Percentiles rank a stretch among this genome's conserved stretches.
Conservation (phyloP, 2,329 filamentous ascomycete genomes). For the Sordariomycetes sp. region DNA sequence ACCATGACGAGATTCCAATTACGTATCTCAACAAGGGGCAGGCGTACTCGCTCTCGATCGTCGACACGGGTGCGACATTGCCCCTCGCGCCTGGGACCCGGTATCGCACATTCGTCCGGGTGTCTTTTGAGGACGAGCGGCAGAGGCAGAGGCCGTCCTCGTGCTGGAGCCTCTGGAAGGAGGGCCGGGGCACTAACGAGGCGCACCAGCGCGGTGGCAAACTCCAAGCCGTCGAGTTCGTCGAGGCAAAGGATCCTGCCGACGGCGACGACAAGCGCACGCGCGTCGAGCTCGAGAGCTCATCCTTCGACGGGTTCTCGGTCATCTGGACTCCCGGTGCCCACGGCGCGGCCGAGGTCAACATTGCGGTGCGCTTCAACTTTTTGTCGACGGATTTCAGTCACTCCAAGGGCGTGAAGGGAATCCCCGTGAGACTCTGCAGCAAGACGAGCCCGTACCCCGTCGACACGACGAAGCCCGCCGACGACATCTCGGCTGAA, state of each 20-base stretch:
- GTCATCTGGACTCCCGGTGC: slow-evolving; percentile 73
- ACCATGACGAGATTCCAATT: slow-evolving; percentile 82
- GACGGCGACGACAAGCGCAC: slow-evolving; percentile 54
- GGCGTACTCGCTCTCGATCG: slow-evolving; percentile 74
- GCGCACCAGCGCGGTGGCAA: slow-evolving; percentile 88
- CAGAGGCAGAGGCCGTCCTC: slow-evolving; percentile 71
- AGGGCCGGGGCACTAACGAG: slow-evolving; percentile 89
- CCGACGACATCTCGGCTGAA: slow-evolving; percentile 41
- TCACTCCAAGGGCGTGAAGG: slow-evolving; percentile 96
- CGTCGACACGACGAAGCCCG: slow-evolving; percentile 32
- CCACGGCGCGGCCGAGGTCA: slow-evolving; percentile 61
- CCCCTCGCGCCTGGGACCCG: slow-evolving; percentile 46
- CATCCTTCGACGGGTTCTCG: slow-evolving; percentile 88
- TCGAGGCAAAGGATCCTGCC: slow-evolving; percentile 49
- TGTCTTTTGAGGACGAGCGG: slow-evolving; percentile 94
- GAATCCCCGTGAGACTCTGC: slow-evolving; percentile 85
- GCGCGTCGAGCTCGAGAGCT: slow-evolving; percentile 56
- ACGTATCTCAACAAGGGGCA: slow-evolving; percentile 98
- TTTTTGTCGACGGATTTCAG: slow-evolving; percentile 98
- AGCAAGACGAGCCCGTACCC: slow-evolving; percentile 68
- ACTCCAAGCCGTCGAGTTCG: slow-evolving; percentile 88
- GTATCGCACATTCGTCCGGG: slow-evolving; percentile 85
- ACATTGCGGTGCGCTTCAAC: slow-evolving; percentile 88
- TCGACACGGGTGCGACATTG: slow-evolving; percentile 58
- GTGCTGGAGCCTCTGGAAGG: slow-evolving; percentile 89